Evolutionary conservation across 164 flowering plant genomes (phyloP), one percentile per base, ranked within the genome.

Genomic region (Magnolia sinica): DNA sequence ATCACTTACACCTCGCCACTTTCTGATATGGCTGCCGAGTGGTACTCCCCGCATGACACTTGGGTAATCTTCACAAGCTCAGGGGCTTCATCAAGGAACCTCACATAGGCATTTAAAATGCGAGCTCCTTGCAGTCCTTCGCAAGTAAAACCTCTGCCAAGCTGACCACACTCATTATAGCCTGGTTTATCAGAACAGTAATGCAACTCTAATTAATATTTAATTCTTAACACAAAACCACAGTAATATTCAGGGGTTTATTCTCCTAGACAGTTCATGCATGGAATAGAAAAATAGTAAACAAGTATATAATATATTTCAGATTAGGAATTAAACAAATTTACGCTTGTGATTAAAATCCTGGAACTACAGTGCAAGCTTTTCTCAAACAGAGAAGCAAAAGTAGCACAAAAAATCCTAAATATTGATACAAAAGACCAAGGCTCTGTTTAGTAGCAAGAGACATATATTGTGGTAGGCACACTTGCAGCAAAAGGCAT

Each of bases 21-120:
- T 73, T 92, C 97, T 68, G 97, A 92, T 81, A 94, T 86, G 77
- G 97, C 99, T 76, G 99, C 97, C 23, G 93, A 84, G 85, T 96
- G 99, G 90, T 94, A 94, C 91, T 96, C 99, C 85, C 99, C 99
- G 64, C 98, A 96, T 86, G 99, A 91, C 83, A 96, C 91, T 80
- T 88, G 90, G 72, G 73, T 77, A 81, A 94, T 94, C 92, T 91
- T 96, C 87, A 94, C 99, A 80, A 87, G 88, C 82, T 94, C 99
- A 73, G 98, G 97, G 86, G 98, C 90, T 79, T 96, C 99, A 80
- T 96, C 98, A 75, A 94, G 97, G 78, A 88, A 90, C 79, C 82
- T 94, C 24, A 91, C 92, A 85, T 84, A 96, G 65, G 88, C 92
- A 81, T 75, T 91, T 79, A 96, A 81, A 72, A 91, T 70, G 74